Evolutionary conservation across 2,329 filamentous ascomycete species (phyloP).

Genomic region (Fusarium pilosicola): DNA sequence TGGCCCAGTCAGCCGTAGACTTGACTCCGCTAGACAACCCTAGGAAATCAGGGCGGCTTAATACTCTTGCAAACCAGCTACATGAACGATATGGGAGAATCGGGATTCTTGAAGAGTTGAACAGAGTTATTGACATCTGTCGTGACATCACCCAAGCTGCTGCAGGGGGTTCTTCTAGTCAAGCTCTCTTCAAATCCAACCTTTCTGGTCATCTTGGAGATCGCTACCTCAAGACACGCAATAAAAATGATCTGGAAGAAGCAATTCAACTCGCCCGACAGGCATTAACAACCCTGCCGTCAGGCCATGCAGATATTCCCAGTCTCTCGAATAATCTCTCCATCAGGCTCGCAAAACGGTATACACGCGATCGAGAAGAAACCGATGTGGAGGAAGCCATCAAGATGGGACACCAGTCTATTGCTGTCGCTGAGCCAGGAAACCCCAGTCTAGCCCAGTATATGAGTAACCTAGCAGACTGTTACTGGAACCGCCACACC

Average conservation of each 20-base stretch:
- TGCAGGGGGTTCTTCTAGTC: fast-evolving
- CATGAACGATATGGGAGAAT: neutral
- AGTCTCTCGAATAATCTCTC: neutral
- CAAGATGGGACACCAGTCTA: neutral
- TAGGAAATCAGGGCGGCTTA: fast-evolving
- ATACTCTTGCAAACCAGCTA: neutral
- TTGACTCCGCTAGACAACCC: fast-evolving
- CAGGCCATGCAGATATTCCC: fast-evolving
- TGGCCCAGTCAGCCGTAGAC: neutral
- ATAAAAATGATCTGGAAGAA: neutral
- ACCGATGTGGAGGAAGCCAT: fast-evolving
- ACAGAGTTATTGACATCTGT: neutral
- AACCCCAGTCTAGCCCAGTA: neutral
- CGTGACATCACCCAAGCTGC: neutral
- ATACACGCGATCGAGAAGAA: fast-evolving
- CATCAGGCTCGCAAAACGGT: fast-evolving
- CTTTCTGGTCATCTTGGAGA: neutral
- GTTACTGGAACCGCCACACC: neutral
- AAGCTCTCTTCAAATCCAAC: neutral
- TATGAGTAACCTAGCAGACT: neutral
- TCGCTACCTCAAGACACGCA: neutral
- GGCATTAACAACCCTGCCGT: fast-evolving
- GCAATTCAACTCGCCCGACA: neutral
- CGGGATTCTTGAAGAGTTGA: fast-evolving
- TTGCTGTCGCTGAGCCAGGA: fast-evolving